Percentiles rank a stretch among this genome's conserved stretches.
phyloP scores from a whole-genome alignment of 441 rosid genomes.

The Jatropha multifida region DNA sequence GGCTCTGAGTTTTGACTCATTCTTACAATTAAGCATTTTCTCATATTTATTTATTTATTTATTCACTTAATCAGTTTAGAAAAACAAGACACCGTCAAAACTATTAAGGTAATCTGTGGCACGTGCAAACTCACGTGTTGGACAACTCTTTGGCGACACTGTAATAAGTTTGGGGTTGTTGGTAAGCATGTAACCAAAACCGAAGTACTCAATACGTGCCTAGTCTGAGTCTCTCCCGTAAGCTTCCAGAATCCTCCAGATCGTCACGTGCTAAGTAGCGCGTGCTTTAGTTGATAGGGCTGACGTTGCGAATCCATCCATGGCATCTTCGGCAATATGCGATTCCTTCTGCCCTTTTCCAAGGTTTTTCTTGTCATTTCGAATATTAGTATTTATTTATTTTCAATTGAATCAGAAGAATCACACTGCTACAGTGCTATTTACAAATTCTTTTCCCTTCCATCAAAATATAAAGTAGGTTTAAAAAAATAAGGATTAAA shows the following conservation, averaged over 20 bases:
- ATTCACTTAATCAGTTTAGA: background rate
- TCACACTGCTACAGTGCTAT: too few species aligned
- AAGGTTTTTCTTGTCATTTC: background rate
- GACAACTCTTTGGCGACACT: too few species aligned
- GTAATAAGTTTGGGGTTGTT: too few species aligned
- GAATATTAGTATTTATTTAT: too few species aligned
- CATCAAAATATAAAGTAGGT: too few species aligned
- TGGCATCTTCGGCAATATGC: slow-evolving; percentile 25
- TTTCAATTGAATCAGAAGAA: too few species aligned
- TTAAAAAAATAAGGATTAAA: too few species aligned
- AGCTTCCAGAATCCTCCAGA: background rate
- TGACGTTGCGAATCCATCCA: slow-evolving; percentile 27
- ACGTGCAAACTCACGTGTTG: background rate
- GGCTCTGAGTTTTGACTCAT: too few species aligned
- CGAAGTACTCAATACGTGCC: slow-evolving; percentile 1
- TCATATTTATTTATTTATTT: too few species aligned
- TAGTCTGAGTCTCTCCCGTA: background rate
- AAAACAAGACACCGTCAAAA: background rate
- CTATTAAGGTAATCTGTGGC: background rate
- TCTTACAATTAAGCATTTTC: too few species aligned
- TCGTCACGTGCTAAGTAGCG: background rate
- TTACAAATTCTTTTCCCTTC: too few species aligned
- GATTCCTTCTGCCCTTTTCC: background rate
- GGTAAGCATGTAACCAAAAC: background rate
- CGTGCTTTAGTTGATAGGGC: slow-evolving; percentile 3